Percentiles rank a stretch among this genome's conserved stretches.
Evolutionary conservation across 495 filamentous ascomycete genomes (phyloP).

Genomic region (Evernia prunastri): DNA sequence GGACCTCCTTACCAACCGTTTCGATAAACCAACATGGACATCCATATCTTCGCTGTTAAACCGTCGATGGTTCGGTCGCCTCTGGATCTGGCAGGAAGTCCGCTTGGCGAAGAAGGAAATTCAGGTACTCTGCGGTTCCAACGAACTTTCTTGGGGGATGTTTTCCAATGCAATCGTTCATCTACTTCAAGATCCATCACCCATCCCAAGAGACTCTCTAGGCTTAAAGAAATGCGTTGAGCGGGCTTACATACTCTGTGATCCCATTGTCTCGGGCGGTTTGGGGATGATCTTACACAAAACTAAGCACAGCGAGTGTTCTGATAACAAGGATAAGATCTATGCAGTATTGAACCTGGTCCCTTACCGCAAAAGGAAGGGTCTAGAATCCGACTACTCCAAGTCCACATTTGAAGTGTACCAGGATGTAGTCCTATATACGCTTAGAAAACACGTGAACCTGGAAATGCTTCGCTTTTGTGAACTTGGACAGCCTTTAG

Average conservation of each 20-base stretch:
- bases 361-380: neutral
- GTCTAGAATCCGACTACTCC: conserved; percentile 10
- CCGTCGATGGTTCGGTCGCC: conserved; percentile 10
- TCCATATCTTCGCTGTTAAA: neutral
- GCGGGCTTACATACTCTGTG: neutral
- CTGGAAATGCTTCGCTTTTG: conserved; percentile 1
- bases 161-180: neutral
- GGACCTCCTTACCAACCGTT: neutral
- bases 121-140: neutral
- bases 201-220: neutral
- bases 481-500: neutral
- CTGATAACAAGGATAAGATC: conserved; percentile 15
- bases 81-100: conserved; percentile 16
- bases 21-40: neutral
- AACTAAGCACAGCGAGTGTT: neutral
- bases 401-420: conserved; percentile 2
- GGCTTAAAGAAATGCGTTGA: neutral
- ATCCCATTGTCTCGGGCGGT: neutral
- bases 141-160: neutral
- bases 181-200: neutral
- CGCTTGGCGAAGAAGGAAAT: neutral
- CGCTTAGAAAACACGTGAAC: neutral
- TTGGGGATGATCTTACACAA: neutral
- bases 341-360: conserved; percentile 8
- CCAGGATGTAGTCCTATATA: conserved; percentile 1